Evolutionary conservation across 345 rosid genomes (phyloP), one percentile per base, ranked within the genome.

Genomic region (Psidium friedrichsthalianum): DNA sequence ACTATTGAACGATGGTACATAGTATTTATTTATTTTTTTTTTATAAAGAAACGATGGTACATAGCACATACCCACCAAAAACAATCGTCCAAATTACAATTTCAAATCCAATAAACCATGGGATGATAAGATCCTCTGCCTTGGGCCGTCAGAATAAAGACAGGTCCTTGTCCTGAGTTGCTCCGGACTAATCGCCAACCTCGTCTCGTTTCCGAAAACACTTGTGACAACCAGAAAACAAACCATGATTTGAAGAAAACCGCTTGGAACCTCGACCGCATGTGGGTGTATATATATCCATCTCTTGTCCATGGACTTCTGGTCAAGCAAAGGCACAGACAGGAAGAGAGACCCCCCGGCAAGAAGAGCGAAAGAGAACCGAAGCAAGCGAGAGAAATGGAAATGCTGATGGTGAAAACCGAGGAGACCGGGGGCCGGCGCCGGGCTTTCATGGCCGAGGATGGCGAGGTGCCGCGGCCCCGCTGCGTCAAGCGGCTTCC

Each of bases 351-450:
- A 57, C 57, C 57, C 57, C 61, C 49, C 32, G 51, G 69, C 42
- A 78, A 47, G 36, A 47, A 69, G 57, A 83, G 47, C 80, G 27
- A 52, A 36, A 27, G 42, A 52, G 49, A 81, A 54, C 29, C 36
- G 20, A 53, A 56, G 25, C 51, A 51, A 32, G 21, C 44, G 8
- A 7, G 76, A 85, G 74, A 49, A 53, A 92, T 91, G 93, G 92
- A 90, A 64, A 57, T 86, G 90, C n/a, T 84, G 87, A 89, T 87
- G 90, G 88, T 89, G 36, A 92, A 92, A 85, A 87, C 80, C 3
- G 80, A 78, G 25, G 94, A 92, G 85, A 87, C 32, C 85, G 82
- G 9, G 11, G 87, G 89, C 58, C 91, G 84, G 52, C 90, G 83
- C 25, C 87, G 88, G 9, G 80, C 40, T 40, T 20, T 4, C 14